These are phyloP conservation scores for Pogostemon cablin DNA, from an alignment of 257 asterid species.

Conservation along the genomic window DNA sequence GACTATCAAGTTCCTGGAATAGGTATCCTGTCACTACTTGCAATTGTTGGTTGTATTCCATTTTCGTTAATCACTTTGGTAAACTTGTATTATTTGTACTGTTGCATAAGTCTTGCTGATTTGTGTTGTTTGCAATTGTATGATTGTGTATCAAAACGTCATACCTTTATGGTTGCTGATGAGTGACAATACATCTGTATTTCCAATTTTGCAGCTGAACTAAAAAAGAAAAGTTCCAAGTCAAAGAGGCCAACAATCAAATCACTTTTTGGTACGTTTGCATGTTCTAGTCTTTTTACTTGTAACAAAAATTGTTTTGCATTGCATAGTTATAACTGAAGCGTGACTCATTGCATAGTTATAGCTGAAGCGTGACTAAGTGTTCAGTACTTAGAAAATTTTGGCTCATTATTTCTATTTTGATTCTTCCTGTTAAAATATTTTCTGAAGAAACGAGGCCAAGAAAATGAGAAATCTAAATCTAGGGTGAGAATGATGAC, in stretches of 20 bases:
- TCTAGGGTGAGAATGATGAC: too few relatives aligned
- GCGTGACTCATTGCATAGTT: neutral
- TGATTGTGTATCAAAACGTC: neutral
- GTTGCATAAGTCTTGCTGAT: conserved; percentile 11
- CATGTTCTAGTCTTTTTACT: neutral
- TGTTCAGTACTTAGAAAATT: conserved; percentile 1
- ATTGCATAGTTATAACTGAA: neutral
- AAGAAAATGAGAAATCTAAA: neutral
- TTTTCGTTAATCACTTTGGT: neutral
- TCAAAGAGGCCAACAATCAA: conserved; percentile 86
- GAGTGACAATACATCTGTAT: too few relatives aligned
- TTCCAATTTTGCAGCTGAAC: conserved; percentile 59
- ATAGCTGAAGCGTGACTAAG: neutral
- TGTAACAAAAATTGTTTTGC: neutral
- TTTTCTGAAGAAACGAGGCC: neutral
- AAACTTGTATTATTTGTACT: conserved; percentile 3
- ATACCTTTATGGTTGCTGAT: neutral
- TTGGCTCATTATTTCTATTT: neutral
- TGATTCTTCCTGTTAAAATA: neutral
- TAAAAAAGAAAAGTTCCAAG: conserved; percentile 81
- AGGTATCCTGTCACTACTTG: conserved; percentile 52
- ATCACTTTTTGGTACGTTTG: conserved; percentile 78
- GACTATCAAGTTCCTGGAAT: conserved; percentile 97
- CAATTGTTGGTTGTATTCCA: neutral
- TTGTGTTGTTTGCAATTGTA: conserved; percentile 14